A percentile compares a stretch with the other conserved stretches of the same genome.
Conservation (phyloP, 2,329 filamentous ascomycete genomes). For the Camillea tinctor region DNA sequence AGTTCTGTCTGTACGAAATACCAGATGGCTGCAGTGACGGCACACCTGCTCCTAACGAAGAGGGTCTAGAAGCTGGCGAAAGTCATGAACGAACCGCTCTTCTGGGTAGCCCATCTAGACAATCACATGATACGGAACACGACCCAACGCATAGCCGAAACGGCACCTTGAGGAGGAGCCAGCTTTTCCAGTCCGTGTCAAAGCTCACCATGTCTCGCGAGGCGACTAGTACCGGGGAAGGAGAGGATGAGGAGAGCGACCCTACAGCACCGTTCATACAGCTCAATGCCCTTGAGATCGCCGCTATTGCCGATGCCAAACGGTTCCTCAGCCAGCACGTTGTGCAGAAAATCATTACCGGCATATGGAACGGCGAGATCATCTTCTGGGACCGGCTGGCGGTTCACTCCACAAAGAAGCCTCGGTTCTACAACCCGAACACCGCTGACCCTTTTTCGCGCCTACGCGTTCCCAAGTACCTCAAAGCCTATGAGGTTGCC, state of each 20-base stretch:
- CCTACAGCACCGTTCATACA: slow-evolving; percentile 72
- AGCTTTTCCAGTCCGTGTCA: slow-evolving; percentile 54
- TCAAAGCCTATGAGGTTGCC: slow-evolving; percentile 69
- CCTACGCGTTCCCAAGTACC: slow-evolving; percentile 69
- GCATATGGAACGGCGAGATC: slow-evolving; percentile 72
- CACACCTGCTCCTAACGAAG: slow-evolving; percentile 20
- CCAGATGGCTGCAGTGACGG: slow-evolving; percentile 41
- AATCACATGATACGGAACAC: slow-evolving; percentile 24
- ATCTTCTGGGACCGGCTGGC: slow-evolving; percentile 71
- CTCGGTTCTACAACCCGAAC: slow-evolving; percentile 61
- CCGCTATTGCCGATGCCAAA: slow-evolving; percentile 68
- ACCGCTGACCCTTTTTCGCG: slow-evolving; percentile 64
- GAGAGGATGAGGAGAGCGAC: slow-evolving; percentile 53
- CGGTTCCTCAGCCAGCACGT: slow-evolving; percentile 68
- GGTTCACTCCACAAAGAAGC: slow-evolving; percentile 62
- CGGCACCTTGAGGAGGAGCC: slow-evolving; percentile 46
- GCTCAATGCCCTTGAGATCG: slow-evolving; percentile 79
- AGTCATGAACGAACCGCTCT: slow-evolving; percentile 49
- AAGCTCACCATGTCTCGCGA: slow-evolving; percentile 52
- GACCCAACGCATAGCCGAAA: slow-evolving; percentile 29
- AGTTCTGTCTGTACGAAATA: slow-evolving; percentile 73
- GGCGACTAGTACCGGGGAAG: slow-evolving; percentile 41
- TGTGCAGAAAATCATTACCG: slow-evolving; percentile 69
- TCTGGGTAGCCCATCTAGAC: slow-evolving; percentile 33
- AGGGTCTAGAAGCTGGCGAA: slow-evolving; percentile 38